Evolutionary conservation across 75 land plant genomes (phyloP).

Genomic region (Adiantum capillusveneris): DNA sequence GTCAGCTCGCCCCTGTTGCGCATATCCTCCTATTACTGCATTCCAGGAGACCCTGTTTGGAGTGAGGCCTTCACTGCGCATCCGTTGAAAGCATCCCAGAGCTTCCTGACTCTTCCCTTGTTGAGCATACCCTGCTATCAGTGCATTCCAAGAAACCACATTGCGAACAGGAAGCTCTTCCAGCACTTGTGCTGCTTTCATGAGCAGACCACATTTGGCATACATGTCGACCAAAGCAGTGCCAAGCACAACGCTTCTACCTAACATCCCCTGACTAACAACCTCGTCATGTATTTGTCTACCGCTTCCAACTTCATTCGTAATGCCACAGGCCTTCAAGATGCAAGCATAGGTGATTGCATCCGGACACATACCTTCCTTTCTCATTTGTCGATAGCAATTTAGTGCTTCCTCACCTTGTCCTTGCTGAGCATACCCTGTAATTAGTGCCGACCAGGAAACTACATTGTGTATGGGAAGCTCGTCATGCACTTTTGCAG

Average conservation of each 20-base stretch:
- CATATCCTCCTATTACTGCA: slow-evolving; percentile 14
- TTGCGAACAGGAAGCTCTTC: slow-evolving; percentile 11
- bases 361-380: neutral
- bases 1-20: neutral
- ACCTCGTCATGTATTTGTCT: neutral
- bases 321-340: neutral
- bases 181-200: slow-evolving; percentile 4
- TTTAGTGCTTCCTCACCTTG: neutral
- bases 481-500: neutral
- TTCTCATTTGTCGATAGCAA: neutral
- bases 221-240: slow-evolving; percentile 13
- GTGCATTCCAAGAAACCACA: no score
- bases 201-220: slow-evolving; percentile 1
- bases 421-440: neutral
- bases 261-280: neutral
- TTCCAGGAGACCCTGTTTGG: slow-evolving; percentile 34
- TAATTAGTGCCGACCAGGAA: neutral
- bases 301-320: neutral
- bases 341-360: neutral
- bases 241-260: neutral
- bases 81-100: no score
- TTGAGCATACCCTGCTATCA: no score
- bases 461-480: neutral
- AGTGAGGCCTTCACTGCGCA: no score
- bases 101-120: no score